Evolutionary conservation across 2,329 filamentous ascomycete species (phyloP), one percentile per base, ranked within the genome.

Genomic region (Diplodia mutila): DNA sequence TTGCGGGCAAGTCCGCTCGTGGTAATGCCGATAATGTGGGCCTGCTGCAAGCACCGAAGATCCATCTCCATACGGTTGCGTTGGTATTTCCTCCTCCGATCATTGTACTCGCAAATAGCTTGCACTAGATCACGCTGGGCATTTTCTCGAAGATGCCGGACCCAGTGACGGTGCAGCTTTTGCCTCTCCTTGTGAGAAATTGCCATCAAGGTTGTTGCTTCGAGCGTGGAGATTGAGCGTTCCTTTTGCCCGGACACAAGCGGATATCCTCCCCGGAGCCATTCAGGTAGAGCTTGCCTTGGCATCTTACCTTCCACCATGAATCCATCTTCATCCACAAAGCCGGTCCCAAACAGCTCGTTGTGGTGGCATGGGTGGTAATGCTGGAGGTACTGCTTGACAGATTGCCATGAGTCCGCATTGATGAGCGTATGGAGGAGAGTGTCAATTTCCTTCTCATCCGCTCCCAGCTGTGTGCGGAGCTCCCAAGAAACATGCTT

Each of bases 1-100:
- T 85, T 78, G 77, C 72, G 87, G 81, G 88, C 87, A 1, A 90
- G 77, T 0, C 87, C 87, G 0, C 84, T 86, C 0, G 88, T 90
- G 0, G 87, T 90, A 1, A 88, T 77, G 0, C 87, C 87, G 52
- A 90, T 82, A 3, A 90, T 79, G 7, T 85, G 76, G 0, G 84
- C 84, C 23, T 75, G 71, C 25, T 75, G 70, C 1, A 84, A 70
- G 23, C 64, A 66, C 11, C 64, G 64, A 8, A 66, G 42, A n/a
- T 66, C 64, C 27, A 57, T 48, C 21, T 66, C 64, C 64, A 66
- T 66, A 14, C 64, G 52, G 27, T 55, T 57, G 9, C 53, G 25
- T 21, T 48, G 63, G 23, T 46, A 54, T 32, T 55, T 25, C 2
- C 1, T 42, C 18, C 52, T 39, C 18, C 25, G 34, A 23, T 55